Conservation (phyloP, 2,329 filamentous ascomycete genomes). For the Ceratocystis eucalypticola region DNA sequence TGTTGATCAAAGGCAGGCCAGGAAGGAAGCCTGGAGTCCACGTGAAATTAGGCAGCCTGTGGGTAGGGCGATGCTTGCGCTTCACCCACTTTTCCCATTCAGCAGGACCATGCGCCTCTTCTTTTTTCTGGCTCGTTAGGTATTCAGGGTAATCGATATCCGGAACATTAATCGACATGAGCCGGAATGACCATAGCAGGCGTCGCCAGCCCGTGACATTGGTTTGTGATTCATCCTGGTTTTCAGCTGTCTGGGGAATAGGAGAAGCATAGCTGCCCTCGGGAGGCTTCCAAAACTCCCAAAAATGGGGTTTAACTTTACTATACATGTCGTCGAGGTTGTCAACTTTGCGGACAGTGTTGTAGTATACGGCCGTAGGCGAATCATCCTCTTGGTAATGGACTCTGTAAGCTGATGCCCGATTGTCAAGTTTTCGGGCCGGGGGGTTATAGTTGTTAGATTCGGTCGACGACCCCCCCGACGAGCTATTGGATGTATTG, state of each 20-base stretch:
- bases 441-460: conserved; percentile 9
- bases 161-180: conserved; percentile 27
- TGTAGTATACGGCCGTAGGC: conserved; percentile 25
- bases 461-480: conserved; percentile 3
- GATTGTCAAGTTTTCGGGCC: background rate
- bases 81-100: conserved; percentile 74
- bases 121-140: conserved; percentile 49
- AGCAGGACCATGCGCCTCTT: conserved; percentile 39
- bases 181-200: conserved; percentile 12
- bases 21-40: conserved; percentile 55
- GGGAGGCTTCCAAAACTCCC: conserved; percentile 52
- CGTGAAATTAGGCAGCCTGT: conserved; percentile 52
- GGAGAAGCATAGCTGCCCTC: conserved; percentile 48
- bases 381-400: conserved; percentile 11
- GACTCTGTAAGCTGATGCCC: conserved; percentile 3
- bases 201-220: conserved; percentile 37
- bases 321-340: conserved; percentile 38
- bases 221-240: conserved; percentile 24
- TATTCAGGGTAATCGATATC: conserved; percentile 46
- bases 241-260: conserved; percentile 42
- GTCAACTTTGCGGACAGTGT: conserved; percentile 39
- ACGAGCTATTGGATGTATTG: background rate
- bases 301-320: conserved; percentile 38
- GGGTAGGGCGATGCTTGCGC: conserved; percentile 70
- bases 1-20: conserved; percentile 62